Base-by-base conservation (phyloP, 2,329 filamentous ascomycete species). In the Fusarium dimerum region DNA sequence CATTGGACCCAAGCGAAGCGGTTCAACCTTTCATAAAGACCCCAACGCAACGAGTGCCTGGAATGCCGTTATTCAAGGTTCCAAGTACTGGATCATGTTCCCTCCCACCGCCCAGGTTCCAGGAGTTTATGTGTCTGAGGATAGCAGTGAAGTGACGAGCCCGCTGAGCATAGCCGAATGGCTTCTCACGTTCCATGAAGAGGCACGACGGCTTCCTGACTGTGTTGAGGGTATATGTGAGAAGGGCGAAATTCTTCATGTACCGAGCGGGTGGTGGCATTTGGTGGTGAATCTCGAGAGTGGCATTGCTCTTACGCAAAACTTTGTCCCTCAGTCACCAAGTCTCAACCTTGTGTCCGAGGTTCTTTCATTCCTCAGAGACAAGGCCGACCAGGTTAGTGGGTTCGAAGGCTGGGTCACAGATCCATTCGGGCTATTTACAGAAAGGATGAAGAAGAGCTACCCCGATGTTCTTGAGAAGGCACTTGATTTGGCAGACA, bases 71-170 rank as follows among this genome's bases (percentile, higher is more conserved):
- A 78, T 97, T 29, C 85, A 88, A 53, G 94, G 93, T 6, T 84
- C 87, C 34, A 97, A 97, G 68, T 97, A 97, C 77, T 97, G 94
- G 93, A 93, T 97, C 70, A 95, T 97, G 91, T 97, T 97, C 67
- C 92, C 91, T 0, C 88, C 89, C 0, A 84, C 84, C 0, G 82
- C 85, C 1, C 79, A 86, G 4, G 92, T 94, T 7, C 93, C 93
- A 0, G 93, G 93, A 4, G 92, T 97, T 38, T 96, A 88, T 63
- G 90, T 97, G 40, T 95, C 90, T 5, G 80, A 86, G 39, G 94
- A 97, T 67, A 88, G 90, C 67, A 92, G 90, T 67, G 93, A 97
- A 72, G 92, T 97, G 46, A 97, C 93, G 0, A 92, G 88, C 48
- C 94, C 93, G 1, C 81, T 97, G 11, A 96, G 90, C 72, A 97